Percentiles rank a stretch among this genome's conserved stretches.
Conservation (phyloP, 1,284 basidiomycete species). For the Rhizoctonia solani region DNA sequence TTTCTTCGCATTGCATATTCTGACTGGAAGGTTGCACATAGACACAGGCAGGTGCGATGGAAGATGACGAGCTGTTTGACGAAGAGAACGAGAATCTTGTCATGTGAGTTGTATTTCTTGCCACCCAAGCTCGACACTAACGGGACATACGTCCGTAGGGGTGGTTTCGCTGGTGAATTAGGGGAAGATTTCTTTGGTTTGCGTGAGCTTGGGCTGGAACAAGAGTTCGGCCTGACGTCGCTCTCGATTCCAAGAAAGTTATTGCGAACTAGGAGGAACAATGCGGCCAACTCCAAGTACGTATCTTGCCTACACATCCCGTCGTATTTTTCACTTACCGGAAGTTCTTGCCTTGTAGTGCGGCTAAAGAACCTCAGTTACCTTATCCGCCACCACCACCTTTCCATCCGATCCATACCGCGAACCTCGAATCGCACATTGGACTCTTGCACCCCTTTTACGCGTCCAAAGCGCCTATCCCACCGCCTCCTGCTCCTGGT, state of each 20-base stretch:
- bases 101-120: slow-evolving; percentile 54
- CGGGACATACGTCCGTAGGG: slow-evolving; percentile 51
- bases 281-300: slow-evolving; percentile 34
- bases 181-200: slow-evolving; percentile 95
- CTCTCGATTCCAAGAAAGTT: slow-evolving; percentile 68
- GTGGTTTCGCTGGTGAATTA: slow-evolving; percentile 83
- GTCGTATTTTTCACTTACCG: slow-evolving; percentile 32
- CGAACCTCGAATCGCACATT: slow-evolving; percentile 75
- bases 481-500: not conserved
- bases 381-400: slow-evolving; percentile 86
- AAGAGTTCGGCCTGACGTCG: slow-evolving; percentile 80
- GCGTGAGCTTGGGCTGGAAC: slow-evolving; percentile 84
- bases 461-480: slow-evolving; percentile 45
- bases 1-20: not conserved
- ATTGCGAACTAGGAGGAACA: slow-evolving; percentile 34
- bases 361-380: slow-evolving; percentile 73
- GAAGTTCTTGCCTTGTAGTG: slow-evolving; percentile 47
- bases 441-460: slow-evolving; percentile 84
- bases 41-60: slow-evolving; percentile 53
- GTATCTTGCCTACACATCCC: not conserved
- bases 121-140: not conserved
- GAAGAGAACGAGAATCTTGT: slow-evolving; percentile 76
- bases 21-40: slow-evolving; percentile 35
- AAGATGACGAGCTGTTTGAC: slow-evolving; percentile 78
- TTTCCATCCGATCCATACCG: slow-evolving; percentile 69